Conservation (phyloP, 2,329 filamentous ascomycete genomes). For the Talaromyces sp. region DNA sequence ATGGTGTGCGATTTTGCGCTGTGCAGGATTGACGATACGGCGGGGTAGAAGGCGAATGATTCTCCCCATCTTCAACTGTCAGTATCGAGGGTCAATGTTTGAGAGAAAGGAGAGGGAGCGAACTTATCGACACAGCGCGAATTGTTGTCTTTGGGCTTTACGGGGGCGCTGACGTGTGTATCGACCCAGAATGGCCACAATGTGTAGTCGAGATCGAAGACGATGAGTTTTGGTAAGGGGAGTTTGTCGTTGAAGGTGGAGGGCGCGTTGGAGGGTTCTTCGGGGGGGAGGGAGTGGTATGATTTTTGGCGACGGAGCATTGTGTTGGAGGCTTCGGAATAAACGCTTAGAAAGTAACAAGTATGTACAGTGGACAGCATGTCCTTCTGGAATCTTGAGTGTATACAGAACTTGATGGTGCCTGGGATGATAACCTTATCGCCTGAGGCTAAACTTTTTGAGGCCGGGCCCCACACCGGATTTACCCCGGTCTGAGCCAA, state of each 20-base stretch:
- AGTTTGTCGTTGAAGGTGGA: conserved; percentile 63
- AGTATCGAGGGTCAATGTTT: background rate
- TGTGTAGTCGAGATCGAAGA: conserved; percentile 97
- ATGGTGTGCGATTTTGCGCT: conserved; percentile 57
- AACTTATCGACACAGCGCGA: conserved; percentile 47
- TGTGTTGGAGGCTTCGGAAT: background rate
- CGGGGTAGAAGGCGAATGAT: conserved; percentile 67
- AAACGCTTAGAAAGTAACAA: background rate
- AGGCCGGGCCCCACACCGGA: background rate
- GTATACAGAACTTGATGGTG: background rate
- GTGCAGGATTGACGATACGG: conserved; percentile 66
- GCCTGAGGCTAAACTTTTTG: conserved; percentile 1
- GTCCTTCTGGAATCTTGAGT: background rate
- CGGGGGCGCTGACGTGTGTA: conserved; percentile 77
- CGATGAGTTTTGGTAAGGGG: conserved; percentile 77
- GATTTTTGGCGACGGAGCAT: conserved; percentile 39
- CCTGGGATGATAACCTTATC: conserved; percentile 5
- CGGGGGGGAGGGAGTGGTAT: conserved; percentile 32
- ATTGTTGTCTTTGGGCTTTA: conserved; percentile 61
- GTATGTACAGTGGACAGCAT: background rate
- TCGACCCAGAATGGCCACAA: conserved; percentile 99
- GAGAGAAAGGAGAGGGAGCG: background rate
- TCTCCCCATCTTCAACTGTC: conserved; percentile 54
- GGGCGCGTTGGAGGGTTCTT: conserved; percentile 44
- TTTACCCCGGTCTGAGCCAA: background rate